phyloP scores from a whole-genome alignment of 768 basidiomycete genomes.

The Boletus rubroflammeus region DNA sequence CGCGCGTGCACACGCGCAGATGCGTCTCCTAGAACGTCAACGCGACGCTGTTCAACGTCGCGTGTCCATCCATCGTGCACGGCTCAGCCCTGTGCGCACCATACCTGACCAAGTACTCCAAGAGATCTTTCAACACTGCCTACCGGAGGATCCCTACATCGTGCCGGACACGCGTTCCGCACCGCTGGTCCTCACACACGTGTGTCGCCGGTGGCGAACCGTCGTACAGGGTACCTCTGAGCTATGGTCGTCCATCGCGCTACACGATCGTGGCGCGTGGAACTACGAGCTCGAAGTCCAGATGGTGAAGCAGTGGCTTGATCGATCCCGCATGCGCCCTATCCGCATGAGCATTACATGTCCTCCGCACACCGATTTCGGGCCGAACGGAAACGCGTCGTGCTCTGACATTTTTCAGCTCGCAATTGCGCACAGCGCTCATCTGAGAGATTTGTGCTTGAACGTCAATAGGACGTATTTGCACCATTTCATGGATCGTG shows the following conservation, averaged over 20 bases:
- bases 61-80: constrained; percentile 23
- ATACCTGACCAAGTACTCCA: constrained; percentile 33
- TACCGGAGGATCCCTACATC: constrained; percentile 23
- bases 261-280: constrained; percentile 30
- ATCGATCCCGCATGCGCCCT: constrained; percentile 18
- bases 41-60: constrained; percentile 18
- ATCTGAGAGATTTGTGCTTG: constrained; percentile 17
- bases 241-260: constrained; percentile 29
- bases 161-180: constrained; percentile 21
- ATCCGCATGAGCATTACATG: constrained; percentile 23
- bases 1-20: constrained; percentile 10
- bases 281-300: constrained; percentile 24
- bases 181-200: constrained; percentile 32
- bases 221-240: constrained; percentile 30
- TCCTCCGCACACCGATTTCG: constrained; percentile 18
- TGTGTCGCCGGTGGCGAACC: constrained; percentile 33
- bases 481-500: constrained; percentile 12
- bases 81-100: constrained; percentile 26
- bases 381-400: not conserved
- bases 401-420: constrained; percentile 23
- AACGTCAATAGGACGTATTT: constrained; percentile 19
- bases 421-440: constrained; percentile 18
- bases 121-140: constrained; percentile 29
- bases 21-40: constrained; percentile 17
- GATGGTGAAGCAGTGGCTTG: constrained; percentile 26